These are phyloP conservation scores for Aspergillus sergii DNA, from an alignment of 2,329 filamentous ascomycete species.

Conservation along the genomic window DNA sequence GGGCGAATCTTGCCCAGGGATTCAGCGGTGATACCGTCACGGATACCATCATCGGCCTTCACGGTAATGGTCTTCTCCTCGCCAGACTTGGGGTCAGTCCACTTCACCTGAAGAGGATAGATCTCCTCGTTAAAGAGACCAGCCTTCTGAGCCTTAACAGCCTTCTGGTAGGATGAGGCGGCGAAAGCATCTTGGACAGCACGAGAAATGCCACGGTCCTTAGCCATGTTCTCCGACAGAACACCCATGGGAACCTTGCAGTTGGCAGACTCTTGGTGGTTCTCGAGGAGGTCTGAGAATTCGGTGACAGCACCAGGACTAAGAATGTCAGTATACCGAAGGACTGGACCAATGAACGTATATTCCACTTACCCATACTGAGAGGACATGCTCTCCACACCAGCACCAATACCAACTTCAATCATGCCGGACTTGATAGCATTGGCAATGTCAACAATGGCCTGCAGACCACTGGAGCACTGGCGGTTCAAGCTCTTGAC, in stretches of 20 bases:
- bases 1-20: conserved; percentile 87
- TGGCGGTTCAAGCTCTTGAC: conserved; percentile 90
- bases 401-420: conserved; percentile 88
- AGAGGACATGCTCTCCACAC: conserved; percentile 92
- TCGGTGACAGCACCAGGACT: conserved; percentile 84
- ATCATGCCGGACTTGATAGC: conserved; percentile 91
- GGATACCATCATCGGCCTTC: conserved; percentile 81
- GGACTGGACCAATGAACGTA: neutral
- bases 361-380: conserved; percentile 74
- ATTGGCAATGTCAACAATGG: conserved; percentile 91
- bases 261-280: conserved; percentile 79
- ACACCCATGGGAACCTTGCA: conserved; percentile 98
- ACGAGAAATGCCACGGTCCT: conserved; percentile 74
- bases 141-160: conserved; percentile 76
- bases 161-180: conserved; percentile 90
- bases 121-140: conserved; percentile 97
- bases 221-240: conserved; percentile 92
- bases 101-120: conserved; percentile 80
- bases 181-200: conserved; percentile 87
- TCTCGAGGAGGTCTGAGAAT: conserved; percentile 87
- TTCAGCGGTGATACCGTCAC: conserved; percentile 82
- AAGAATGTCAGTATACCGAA: neutral
- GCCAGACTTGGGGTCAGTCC: conserved; percentile 86
- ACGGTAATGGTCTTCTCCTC: conserved; percentile 84
- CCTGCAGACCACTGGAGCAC: conserved; percentile 90